Conservation (phyloP, 768 basidiomycete genomes). For the Melanogaster broomeanus region DNA sequence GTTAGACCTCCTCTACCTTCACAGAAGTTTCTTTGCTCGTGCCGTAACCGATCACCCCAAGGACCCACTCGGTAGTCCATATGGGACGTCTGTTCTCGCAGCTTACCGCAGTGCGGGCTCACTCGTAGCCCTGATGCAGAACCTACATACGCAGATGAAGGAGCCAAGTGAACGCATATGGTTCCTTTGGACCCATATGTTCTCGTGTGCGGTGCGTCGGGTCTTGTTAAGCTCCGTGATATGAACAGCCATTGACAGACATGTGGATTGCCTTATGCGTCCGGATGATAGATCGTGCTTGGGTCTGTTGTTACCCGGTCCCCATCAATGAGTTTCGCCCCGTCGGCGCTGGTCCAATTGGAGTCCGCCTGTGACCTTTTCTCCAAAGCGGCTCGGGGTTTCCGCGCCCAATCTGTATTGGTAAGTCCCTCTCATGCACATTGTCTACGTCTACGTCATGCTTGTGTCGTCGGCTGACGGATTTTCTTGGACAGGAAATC, state of each 20-base stretch:
- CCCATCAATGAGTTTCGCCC: constrained; percentile 77
- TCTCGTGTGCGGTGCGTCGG: constrained; percentile 63
- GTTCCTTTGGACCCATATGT: constrained; percentile 49
- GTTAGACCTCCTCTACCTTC: constrained; percentile 67
- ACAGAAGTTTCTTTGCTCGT: constrained; percentile 73
- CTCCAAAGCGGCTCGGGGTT: constrained; percentile 65
- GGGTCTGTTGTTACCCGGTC: constrained; percentile 78
- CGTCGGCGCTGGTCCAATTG: constrained; percentile 70
- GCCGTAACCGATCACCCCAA: constrained; percentile 74
- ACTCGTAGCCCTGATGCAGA: constrained; percentile 69
- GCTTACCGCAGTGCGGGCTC: constrained; percentile 75
- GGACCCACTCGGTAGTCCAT: constrained; percentile 71
- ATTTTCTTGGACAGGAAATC: constrained; percentile 46
- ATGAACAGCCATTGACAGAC: constrained; percentile 13
- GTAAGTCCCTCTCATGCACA: constrained; percentile 36
- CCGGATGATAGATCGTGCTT: constrained; percentile 51
- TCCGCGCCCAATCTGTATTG: constrained; percentile 64
- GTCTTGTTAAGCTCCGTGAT: constrained; percentile 8
- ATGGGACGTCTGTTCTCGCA: constrained; percentile 72
- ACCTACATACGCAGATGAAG: constrained; percentile 63
- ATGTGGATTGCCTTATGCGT: constrained; percentile 5
- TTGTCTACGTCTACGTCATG: neutral
- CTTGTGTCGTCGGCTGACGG: constrained; percentile 6
- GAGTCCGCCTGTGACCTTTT: constrained; percentile 78
- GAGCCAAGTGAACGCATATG: constrained; percentile 66